Conservation (phyloP, 805 yeast species). For the Suhomyces sp. region DNA sequence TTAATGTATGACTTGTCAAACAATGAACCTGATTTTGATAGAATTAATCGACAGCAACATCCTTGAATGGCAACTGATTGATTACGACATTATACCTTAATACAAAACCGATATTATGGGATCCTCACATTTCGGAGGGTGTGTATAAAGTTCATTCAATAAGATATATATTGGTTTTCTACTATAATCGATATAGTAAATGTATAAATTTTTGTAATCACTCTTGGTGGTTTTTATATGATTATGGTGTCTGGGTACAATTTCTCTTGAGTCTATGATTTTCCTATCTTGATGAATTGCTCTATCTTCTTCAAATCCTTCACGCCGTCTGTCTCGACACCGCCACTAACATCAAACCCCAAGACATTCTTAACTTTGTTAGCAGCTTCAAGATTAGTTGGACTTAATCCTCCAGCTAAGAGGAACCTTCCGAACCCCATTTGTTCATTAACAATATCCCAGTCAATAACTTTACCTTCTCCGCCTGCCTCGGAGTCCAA, state of each 20-base stretch:
- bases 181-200: neutral
- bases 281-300: conserved; percentile 52
- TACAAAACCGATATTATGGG: too few relatives aligned
- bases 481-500: conserved; percentile 92
- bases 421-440: conserved; percentile 47
- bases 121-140: too few relatives aligned
- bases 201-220: neutral
- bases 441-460: conserved; percentile 49
- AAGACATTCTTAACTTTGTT: conserved; percentile 53
- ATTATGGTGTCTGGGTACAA: too few relatives aligned
- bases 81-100: too few relatives aligned
- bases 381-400: conserved; percentile 67
- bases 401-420: conserved; percentile 87
- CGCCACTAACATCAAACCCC: conserved; percentile 95
- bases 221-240: too few relatives aligned
- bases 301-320: conserved; percentile 69
- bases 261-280: neutral
- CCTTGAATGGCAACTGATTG: too few relatives aligned
- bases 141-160: too few relatives aligned
- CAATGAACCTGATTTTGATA: too few relatives aligned
- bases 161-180: neutral
- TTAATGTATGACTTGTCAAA: too few relatives aligned
- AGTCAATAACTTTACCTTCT: conserved; percentile 77
- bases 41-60: too few relatives aligned
- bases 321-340: conserved; percentile 77